Evolutionary conservation across 306 rosid genomes (phyloP).

Genomic region (Sesbania bispinosa): DNA sequence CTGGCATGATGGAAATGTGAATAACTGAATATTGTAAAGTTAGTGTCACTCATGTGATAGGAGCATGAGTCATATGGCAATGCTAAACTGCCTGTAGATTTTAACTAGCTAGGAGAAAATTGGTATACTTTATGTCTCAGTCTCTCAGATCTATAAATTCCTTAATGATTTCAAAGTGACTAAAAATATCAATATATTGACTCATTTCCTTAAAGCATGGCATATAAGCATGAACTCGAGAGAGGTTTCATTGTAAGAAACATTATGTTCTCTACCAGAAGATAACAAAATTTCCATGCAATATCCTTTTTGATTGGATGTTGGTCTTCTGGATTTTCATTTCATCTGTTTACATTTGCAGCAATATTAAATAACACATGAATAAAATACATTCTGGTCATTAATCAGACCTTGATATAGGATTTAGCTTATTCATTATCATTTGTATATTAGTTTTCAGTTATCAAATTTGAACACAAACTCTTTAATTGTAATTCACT

Average conservation of each 20-base stretch:
- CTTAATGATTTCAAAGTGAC: constrained; percentile 2
- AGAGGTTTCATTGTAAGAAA: background rate
- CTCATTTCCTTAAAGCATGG: background rate
- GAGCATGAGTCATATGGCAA: background rate
- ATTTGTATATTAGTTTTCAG: background rate
- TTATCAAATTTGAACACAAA: background rate
- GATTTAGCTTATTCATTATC: background rate
- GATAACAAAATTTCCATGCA: background rate
- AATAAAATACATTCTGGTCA: background rate
- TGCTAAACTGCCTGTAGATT: background rate
- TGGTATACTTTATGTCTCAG: background rate
- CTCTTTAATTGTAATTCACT: background rate
- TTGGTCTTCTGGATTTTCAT: background rate
- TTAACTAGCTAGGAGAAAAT: background rate
- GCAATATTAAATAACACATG: background rate
- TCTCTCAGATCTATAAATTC: background rate
- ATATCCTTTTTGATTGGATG: background rate
- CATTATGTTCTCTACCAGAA: background rate
- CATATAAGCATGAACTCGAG: background rate
- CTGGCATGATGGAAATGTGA: background rate
- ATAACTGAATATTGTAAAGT: background rate
- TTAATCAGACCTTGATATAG: background rate
- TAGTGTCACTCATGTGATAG: background rate
- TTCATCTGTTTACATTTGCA: background rate
- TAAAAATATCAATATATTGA: background rate